Conservation (phyloP, 2,329 filamentous ascomycete genomes). For the Aureobasidium uvarum region DNA sequence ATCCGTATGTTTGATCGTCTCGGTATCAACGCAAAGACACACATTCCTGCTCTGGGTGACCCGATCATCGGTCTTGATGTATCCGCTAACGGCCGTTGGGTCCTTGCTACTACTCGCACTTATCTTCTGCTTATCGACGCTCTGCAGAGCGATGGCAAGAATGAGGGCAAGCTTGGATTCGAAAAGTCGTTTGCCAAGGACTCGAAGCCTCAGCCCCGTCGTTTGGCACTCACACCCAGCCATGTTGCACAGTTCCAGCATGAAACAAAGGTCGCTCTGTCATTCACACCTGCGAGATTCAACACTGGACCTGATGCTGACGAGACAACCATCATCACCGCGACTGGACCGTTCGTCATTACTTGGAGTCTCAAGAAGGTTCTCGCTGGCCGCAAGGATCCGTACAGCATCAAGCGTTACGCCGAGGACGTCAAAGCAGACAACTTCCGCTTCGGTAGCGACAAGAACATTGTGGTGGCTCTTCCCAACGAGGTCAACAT, state of each 20-base stretch:
- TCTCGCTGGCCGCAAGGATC: constrained; percentile 73
- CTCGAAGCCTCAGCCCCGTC: constrained; percentile 86
- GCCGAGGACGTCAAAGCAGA: constrained; percentile 94
- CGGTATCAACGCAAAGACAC: constrained; percentile 95
- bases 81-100: constrained; percentile 92
- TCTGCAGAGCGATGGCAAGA: constrained; percentile 87
- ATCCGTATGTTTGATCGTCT: constrained; percentile 95
- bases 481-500: constrained; percentile 97
- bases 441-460: constrained; percentile 95
- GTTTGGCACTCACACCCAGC: constrained; percentile 81
- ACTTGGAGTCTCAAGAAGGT: constrained; percentile 96
- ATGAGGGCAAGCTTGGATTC: constrained; percentile 96
- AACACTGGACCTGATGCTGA: constrained; percentile 75
- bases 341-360: constrained; percentile 93
- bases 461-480: constrained; percentile 97
- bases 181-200: constrained; percentile 91
- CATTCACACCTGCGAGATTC: constrained; percentile 90
- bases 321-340: constrained; percentile 95
- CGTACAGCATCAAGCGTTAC: constrained; percentile 97
- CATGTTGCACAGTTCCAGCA: constrained; percentile 98
- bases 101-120: constrained; percentile 88
- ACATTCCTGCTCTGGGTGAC: constrained; percentile 92
- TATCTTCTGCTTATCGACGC: constrained; percentile 93
- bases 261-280: constrained; percentile 81
- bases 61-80: constrained; percentile 93